Percentiles rank a stretch among this genome's conserved stretches.
Conservation (phyloP, 1,284 basidiomycete species). For the Ceratobasidium sp. region DNA sequence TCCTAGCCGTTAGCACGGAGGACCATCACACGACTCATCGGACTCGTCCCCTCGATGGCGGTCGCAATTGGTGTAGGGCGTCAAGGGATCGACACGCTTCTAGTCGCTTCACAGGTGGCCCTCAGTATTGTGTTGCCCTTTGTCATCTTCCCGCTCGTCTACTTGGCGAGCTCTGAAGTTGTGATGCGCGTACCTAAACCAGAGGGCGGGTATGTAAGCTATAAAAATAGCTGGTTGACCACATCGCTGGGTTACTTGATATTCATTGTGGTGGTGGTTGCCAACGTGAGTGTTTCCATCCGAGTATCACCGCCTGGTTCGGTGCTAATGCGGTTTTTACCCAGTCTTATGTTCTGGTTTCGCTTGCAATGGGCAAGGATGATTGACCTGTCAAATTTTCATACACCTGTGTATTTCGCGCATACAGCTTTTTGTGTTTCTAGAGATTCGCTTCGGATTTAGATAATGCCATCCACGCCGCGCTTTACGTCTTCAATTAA, state of each 20-base stretch:
- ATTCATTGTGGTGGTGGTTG: conserved; percentile 68
- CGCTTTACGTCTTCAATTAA: conserved; percentile 31
- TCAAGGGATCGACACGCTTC: conserved; percentile 77
- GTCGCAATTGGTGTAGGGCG: conserved; percentile 81
- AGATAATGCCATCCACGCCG: conserved; percentile 17
- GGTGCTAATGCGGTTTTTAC: neutral
- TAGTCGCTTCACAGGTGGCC: conserved; percentile 88
- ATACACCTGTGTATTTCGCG: neutral
- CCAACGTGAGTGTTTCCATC: conserved; percentile 58
- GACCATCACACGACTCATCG: conserved; percentile 81
- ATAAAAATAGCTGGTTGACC: conserved; percentile 65
- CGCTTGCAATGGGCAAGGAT: conserved; percentile 48
- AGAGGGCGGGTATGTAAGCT: conserved; percentile 59
- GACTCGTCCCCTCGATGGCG: conserved; percentile 84
- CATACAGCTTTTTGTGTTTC: neutral
- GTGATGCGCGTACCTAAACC: conserved; percentile 18
- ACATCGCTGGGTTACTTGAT: conserved; percentile 65
- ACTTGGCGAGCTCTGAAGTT: conserved; percentile 64
- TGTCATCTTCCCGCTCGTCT: conserved; percentile 82
- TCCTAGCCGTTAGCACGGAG: conserved; percentile 86
- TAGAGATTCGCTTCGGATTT: neutral
- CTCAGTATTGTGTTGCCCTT: conserved; percentile 92
- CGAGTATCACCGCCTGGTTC: too few relatives aligned
- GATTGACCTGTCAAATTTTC: neutral
- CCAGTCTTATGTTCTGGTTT: conserved; percentile 61